Base-by-base conservation (phyloP, 352 stramenopile genomes). In the Globisporangium irregulare region DNA sequence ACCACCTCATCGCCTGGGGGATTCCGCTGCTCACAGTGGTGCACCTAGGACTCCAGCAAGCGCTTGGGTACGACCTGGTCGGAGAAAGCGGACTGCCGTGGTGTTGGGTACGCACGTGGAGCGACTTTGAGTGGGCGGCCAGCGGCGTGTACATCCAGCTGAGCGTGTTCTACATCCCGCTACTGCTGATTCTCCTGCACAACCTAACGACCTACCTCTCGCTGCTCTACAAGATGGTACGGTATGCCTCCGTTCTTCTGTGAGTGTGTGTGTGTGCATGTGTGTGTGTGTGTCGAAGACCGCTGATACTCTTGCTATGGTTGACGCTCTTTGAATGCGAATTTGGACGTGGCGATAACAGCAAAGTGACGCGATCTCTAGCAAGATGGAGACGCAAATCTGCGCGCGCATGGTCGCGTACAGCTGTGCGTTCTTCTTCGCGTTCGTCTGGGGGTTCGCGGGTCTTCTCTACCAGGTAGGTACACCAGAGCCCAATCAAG, bases 91-190 rank as follows among this genome's bases (percentile, higher is more conserved):
- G 86, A 0, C 67, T 84, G 0, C 83, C 83, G 7, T 93, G 86
- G 85, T 93, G 86, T 60, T 92, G 86, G 86, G 77, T 93, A 61
- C 83, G 83, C n/a, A 77, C 76, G 29, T 93, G 82, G 82, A 90
- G 70, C 73, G 75, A 80, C 55, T 79, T 74, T 59, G 66, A 83
- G 56, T 93, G 86, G 83, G 75, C 67, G 3, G 6, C 61, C 1
- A 62, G 74, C 27, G 83, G 74, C 14, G 88, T 90, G 41, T 78
- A 81, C 64, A 58, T 89, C n/a, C 82, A 93, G 57, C 67, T 93
- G 25, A 67, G 74, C 25, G 64, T 89, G 48, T 90, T 91, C 62
- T 92, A 91, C 73, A 64, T 57, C 1, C 86, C 83, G 0, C 63
- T 92, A 3, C 46, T 79, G n/a, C 36, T 85, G 9, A 70, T 77